These are phyloP conservation scores for Sphagnum magellanicum DNA, from an alignment of 228 moss, liverwort and hornwort species.

Conservation along the genomic window DNA sequence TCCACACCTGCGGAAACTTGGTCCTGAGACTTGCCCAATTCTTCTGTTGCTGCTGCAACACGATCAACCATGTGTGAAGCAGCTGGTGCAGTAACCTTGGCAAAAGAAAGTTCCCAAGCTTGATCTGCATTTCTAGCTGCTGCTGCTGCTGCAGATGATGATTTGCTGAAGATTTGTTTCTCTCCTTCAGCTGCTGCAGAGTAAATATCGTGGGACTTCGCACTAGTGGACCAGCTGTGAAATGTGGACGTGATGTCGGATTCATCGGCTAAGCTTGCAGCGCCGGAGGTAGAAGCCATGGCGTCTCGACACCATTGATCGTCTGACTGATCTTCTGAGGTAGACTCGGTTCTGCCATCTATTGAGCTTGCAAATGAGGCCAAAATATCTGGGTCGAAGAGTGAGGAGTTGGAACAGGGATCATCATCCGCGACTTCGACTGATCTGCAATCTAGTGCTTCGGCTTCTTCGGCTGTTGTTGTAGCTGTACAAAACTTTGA, in stretches of 20 bases:
- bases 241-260: constrained; percentile 21
- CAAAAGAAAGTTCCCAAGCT: constrained; percentile 37
- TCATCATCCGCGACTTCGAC: background rate
- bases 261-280: constrained; percentile 55
- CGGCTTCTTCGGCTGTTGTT: background rate
- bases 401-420: background rate
- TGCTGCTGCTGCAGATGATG: background rate
- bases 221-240: constrained; percentile 16
- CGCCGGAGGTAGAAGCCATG: constrained; percentile 26
- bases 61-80: constrained; percentile 10
- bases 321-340: constrained; percentile 29
- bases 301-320: constrained; percentile 89
- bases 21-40: no score
- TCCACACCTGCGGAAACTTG: background rate
- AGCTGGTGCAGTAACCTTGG: constrained; percentile 57
- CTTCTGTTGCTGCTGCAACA: no score
- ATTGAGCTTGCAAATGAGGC: constrained; percentile 61
- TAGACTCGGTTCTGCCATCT: constrained; percentile 25
- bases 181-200: background rate
- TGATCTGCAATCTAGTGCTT: background rate
- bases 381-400: constrained; percentile 80
- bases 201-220: background rate
- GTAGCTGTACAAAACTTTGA: background rate
- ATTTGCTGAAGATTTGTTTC: no score
- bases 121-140: background rate